phyloP scores from a whole-genome alignment of 805 yeast genomes.

The Ogataea degrootiae region DNA sequence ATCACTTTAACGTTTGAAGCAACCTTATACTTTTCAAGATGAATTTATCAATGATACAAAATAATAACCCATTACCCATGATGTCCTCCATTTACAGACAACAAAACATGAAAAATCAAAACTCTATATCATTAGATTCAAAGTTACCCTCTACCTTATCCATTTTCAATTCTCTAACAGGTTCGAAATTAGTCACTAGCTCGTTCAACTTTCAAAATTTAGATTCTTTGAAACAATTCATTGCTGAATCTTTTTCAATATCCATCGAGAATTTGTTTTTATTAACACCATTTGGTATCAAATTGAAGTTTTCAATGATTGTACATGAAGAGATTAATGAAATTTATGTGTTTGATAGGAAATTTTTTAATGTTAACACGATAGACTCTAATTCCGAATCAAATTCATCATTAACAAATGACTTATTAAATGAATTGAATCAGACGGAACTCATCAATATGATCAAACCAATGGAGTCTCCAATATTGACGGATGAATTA shows the following conservation, averaged over 20 bases:
- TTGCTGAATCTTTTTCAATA: slow-evolving; percentile 37
- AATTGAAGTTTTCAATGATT: slow-evolving; percentile 48
- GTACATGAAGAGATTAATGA: slow-evolving; percentile 46
- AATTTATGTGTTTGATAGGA: slow-evolving; percentile 59
- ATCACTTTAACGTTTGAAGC: neutral
- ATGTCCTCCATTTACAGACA: slow-evolving; percentile 23
- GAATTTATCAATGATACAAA: slow-evolving; percentile 17
- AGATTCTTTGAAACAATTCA: slow-evolving; percentile 38
- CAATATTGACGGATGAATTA: slow-evolving; percentile 22
- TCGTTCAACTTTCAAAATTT: slow-evolving; percentile 36
- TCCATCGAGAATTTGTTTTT: slow-evolving; percentile 41
- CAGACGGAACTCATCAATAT: slow-evolving; percentile 23
- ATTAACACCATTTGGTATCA: slow-evolving; percentile 61
- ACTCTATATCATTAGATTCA: slow-evolving; percentile 7
- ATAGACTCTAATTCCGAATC: slow-evolving; percentile 13
- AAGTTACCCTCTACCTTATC: slow-evolving; percentile 20
- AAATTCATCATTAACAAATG: slow-evolving; percentile 8
- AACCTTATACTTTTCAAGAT: slow-evolving; percentile 1
- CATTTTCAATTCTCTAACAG: slow-evolving; percentile 41
- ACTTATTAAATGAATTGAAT: slow-evolving; percentile 22
- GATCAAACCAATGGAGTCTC: slow-evolving; percentile 32
- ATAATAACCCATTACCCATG: slow-evolving; percentile 23
- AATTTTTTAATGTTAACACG: slow-evolving; percentile 38
- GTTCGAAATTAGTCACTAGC: slow-evolving; percentile 32
- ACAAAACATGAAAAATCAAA: slow-evolving; percentile 3